These are phyloP conservation scores for Hymenoscyphus fraxineus DNA, from an alignment of 2,329 filamentous ascomycete species.

Conservation along the genomic window DNA sequence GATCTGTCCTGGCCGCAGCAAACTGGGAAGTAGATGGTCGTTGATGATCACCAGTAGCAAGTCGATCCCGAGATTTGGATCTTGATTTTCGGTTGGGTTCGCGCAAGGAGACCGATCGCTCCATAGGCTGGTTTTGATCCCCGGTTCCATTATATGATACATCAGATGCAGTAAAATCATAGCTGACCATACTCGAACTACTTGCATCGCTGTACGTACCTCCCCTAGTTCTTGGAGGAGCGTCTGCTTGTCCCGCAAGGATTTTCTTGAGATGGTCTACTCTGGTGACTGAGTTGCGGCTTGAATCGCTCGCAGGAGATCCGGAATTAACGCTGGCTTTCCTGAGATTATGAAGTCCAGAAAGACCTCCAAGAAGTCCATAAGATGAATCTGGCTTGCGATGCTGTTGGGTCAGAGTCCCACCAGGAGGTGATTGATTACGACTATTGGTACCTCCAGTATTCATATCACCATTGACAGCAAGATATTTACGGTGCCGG, in stretches of 20 bases:
- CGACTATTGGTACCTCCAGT: constrained; percentile 38
- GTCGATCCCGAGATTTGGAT: constrained; percentile 33
- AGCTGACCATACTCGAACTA: constrained; percentile 68
- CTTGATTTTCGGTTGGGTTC: constrained; percentile 26
- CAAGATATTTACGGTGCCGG: constrained; percentile 50
- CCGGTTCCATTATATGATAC: constrained; percentile 50
- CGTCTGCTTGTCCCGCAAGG: constrained; percentile 47
- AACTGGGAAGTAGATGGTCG: constrained; percentile 28
- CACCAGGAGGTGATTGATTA: constrained; percentile 38
- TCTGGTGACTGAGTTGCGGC: constrained; percentile 51
- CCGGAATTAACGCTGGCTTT: constrained; percentile 54
- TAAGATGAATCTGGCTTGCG: constrained; percentile 32
- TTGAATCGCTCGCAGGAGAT: constrained; percentile 39
- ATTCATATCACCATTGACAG: constrained; percentile 50
- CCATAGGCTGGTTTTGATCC: constrained; percentile 21
- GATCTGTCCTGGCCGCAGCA: constrained; percentile 13
- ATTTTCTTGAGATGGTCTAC: constrained; percentile 63
- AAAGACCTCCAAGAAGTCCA: constrained; percentile 32
- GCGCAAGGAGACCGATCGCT: constrained; percentile 29
- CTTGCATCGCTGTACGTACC: constrained; percentile 50
- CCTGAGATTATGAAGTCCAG: constrained; percentile 43
- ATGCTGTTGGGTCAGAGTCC: constrained; percentile 35
- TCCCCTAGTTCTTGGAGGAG: constrained; percentile 37
- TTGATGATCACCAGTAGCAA: constrained; percentile 21
- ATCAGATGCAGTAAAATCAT: constrained; percentile 65